A percentile compares a stretch with the other conserved stretches of the same genome.
Evolutionary conservation across 805 yeast genomes (phyloP).

Genomic region (Yarrowia sp.): DNA sequence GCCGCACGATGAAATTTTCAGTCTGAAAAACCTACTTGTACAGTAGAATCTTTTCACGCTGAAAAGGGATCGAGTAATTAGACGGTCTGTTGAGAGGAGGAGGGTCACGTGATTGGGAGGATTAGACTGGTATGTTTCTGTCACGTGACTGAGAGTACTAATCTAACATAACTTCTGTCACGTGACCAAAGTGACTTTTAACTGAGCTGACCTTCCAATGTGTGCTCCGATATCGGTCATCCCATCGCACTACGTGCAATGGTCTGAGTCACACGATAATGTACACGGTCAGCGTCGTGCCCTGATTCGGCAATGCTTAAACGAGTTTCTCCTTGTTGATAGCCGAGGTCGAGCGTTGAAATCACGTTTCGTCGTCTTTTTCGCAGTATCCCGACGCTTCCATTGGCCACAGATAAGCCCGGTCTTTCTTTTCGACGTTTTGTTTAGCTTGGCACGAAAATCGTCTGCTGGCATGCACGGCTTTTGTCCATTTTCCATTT

Average conservation of each 20-base stretch:
- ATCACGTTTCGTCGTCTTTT: conserved; percentile 13
- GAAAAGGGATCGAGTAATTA: not conserved
- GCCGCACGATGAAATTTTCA: not conserved
- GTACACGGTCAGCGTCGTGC: conserved; percentile 1
- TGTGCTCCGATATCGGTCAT: conserved; percentile 4
- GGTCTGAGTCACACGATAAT: conserved; percentile 19
- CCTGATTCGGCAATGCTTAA: conserved; percentile 20
- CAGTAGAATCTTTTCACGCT: not conserved
- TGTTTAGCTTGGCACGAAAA: conserved; percentile 21
- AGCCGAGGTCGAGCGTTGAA: conserved; percentile 24
- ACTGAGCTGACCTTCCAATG: too few relatives aligned
- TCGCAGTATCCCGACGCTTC: not conserved
- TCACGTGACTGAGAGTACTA: too few relatives aligned
- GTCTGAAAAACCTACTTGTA: too few relatives aligned
- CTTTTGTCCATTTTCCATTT: not conserved
- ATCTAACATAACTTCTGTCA: too few relatives aligned
- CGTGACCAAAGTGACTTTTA: not conserved
- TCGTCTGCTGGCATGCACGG: not conserved
- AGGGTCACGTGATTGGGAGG: too few relatives aligned
- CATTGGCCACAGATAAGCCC: conserved; percentile 12
- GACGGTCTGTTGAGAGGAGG: too few relatives aligned
- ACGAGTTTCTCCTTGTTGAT: conserved; percentile 7
- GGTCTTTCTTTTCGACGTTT: not conserved
- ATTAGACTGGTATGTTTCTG: too few relatives aligned
- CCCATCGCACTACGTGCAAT: too few relatives aligned